Conservation (phyloP, 805 yeast species). For the Suhomyces canberraensis region DNA sequence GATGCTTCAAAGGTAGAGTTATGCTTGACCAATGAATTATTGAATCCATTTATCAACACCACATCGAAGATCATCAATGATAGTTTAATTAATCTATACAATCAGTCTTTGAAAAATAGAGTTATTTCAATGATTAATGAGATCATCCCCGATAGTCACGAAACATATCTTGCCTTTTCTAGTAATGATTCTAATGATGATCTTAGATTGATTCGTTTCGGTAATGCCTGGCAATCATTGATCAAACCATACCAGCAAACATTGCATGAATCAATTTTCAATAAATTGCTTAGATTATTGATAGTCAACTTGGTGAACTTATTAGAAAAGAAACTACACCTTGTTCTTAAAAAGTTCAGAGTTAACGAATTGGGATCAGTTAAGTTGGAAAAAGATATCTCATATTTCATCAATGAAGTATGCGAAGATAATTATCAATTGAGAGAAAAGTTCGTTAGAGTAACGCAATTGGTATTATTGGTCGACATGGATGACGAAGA, state of each 20-base stretch:
- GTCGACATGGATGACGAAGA: constrained; percentile 75
- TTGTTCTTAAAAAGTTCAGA: constrained; percentile 50
- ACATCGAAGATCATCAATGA: constrained; percentile 26
- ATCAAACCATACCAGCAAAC: constrained; percentile 64
- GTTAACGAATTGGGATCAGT: constrained; percentile 83
- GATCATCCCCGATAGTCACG: constrained; percentile 34
- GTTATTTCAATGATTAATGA: constrained; percentile 43
- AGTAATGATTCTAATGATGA: constrained; percentile 27
- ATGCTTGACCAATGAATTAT: constrained; percentile 29
- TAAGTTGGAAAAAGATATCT: constrained; percentile 77
- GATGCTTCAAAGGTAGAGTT: constrained; percentile 31
- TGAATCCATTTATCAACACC: constrained; percentile 23
- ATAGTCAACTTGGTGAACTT: constrained; percentile 53
- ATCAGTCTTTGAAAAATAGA: constrained; percentile 45
- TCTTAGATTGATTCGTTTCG: constrained; percentile 45
- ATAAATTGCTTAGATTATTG: constrained; percentile 44
- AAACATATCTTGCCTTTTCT: constrained; percentile 30
- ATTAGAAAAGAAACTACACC: constrained; percentile 67
- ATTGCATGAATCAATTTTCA: constrained; percentile 48
- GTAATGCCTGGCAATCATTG: constrained; percentile 60
- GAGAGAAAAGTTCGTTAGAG: constrained; percentile 73
- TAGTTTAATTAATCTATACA: constrained; percentile 43
- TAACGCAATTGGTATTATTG: constrained; percentile 80
- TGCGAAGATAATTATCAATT: constrained; percentile 70
- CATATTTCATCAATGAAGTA: constrained; percentile 67